Evolutionary conservation across 2,329 filamentous ascomycete species (phyloP).

Genomic region (Ophiostoma quercus): DNA sequence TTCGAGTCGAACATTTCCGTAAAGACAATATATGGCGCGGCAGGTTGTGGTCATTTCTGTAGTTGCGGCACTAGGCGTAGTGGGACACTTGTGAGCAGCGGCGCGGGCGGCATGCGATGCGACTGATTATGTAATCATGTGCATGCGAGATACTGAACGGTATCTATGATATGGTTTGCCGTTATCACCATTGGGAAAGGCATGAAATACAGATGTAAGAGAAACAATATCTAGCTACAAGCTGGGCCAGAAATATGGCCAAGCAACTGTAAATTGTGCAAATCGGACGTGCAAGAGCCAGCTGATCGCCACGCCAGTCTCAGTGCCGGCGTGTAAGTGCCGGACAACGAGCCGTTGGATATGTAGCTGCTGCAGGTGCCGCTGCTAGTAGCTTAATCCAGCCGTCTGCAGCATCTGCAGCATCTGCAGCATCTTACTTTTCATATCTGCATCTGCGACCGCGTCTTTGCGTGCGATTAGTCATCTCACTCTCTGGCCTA

Average conservation of each 20-base stretch:
- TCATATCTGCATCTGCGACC: too few species aligned
- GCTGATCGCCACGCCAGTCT: too few species aligned
- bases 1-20: conserved; percentile 28
- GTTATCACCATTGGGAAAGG: not conserved
- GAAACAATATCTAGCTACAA: not conserved
- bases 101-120: not conserved
- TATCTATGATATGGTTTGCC: not conserved
- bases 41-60: not conserved
- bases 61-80: not conserved
- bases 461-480: too few species aligned
- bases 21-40: not conserved
- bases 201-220: not conserved
- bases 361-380: not conserved
- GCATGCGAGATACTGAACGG: not conserved
- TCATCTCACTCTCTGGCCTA: too few species aligned
- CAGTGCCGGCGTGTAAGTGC: too few species aligned
- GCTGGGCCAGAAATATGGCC: not conserved
- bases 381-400: too few species aligned
- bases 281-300: not conserved
- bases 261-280: not conserved
- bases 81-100: not conserved
- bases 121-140: not conserved
- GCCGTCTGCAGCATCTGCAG: too few species aligned
- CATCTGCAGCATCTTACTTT: not conserved
- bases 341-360: not conserved